Percentiles rank a stretch among this genome's conserved stretches.
Evolutionary conservation across 2,329 filamentous ascomycete genomes (phyloP).

Genomic region (Fusarium albosuccineum): DNA sequence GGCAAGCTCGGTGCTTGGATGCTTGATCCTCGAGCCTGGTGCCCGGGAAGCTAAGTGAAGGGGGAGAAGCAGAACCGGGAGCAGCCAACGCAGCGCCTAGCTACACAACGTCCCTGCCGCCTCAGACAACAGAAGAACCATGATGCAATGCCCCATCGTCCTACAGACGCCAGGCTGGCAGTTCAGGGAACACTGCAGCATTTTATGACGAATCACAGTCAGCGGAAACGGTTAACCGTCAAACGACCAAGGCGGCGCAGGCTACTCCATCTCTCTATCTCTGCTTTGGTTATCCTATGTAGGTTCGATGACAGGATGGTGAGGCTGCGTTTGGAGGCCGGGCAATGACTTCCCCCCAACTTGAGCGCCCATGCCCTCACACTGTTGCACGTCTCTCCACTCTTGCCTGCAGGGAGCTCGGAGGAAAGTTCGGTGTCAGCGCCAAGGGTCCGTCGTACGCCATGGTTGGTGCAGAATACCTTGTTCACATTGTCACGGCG

Average conservation of each 20-base stretch:
- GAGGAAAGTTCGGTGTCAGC: background rate
- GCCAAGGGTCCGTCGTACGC: conserved; percentile 31
- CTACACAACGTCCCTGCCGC: conserved; percentile 1
- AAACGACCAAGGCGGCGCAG: conserved; percentile 2
- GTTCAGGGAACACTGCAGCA: background rate
- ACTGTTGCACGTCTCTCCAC: conserved; percentile 1
- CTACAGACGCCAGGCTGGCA: background rate
- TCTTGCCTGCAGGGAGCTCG: conserved; percentile 15
- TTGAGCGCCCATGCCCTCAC: background rate
- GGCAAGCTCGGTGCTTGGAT: background rate
- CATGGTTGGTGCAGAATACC: conserved; percentile 38
- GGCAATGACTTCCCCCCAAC: background rate
- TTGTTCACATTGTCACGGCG: conserved; percentile 33
- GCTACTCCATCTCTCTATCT: background rate
- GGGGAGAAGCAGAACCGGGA: background rate
- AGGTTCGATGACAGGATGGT: conserved; percentile 3
- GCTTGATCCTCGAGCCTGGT: conserved; percentile 9
- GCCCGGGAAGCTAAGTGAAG: background rate
- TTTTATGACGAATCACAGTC: conserved; percentile 1
- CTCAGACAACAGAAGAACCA: conserved; percentile 6
- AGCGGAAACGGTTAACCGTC: conserved; percentile 15
- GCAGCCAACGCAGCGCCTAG: conserved; percentile 6
- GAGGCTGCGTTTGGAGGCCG: conserved; percentile 9
- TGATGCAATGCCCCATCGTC: conserved; percentile 1
- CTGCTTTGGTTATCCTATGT: no score